These are phyloP conservation scores for Leccinum pachyderme DNA, from an alignment of 1,284 basidiomycete species.

Conservation along the genomic window DNA sequence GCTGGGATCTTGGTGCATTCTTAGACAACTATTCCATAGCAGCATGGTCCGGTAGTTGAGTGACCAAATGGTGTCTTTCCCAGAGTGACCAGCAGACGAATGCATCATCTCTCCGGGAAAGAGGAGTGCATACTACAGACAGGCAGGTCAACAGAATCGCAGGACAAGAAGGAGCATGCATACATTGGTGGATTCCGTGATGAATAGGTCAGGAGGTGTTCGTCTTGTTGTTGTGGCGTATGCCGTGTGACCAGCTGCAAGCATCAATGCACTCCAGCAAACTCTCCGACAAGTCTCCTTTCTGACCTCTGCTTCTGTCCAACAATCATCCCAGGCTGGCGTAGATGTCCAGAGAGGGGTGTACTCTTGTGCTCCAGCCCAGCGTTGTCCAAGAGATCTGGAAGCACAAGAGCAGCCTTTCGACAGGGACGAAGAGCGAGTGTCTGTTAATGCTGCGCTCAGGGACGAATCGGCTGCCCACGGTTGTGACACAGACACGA, in stretches of 20 bases:
- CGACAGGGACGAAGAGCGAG: conserved; percentile 1
- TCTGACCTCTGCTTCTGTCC: conserved; percentile 60
- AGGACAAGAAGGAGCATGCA: conserved; percentile 24
- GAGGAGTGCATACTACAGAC: conserved; percentile 56
- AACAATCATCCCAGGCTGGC: conserved; percentile 59
- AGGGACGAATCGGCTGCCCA: conserved; percentile 2
- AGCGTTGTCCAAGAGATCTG: conserved; percentile 51
- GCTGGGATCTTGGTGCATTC: conserved; percentile 46
- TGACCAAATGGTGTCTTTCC: conserved; percentile 70
- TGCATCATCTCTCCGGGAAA: conserved; percentile 66
- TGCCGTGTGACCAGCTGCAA: conserved; percentile 61
- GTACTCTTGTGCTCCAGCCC: conserved; percentile 47
- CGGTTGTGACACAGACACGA: conserved; percentile 16
- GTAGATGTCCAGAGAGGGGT: conserved; percentile 63
- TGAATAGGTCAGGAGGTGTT: conserved; percentile 48
- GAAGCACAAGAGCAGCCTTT: conserved; percentile 51
- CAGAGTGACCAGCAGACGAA: conserved; percentile 33
- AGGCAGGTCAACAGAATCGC: conserved; percentile 5
- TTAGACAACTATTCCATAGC: conserved; percentile 69
- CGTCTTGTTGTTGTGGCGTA: conserved; percentile 51
- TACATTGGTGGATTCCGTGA: conserved; percentile 67
- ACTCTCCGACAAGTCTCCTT: conserved; percentile 71
- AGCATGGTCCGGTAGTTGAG: conserved; percentile 66
- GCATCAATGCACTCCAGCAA: conserved; percentile 65
- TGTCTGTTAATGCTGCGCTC: neutral